Base-by-base conservation (phyloP, 75 land plant genomes). In the Pseudotsuga menziesii region DNA sequence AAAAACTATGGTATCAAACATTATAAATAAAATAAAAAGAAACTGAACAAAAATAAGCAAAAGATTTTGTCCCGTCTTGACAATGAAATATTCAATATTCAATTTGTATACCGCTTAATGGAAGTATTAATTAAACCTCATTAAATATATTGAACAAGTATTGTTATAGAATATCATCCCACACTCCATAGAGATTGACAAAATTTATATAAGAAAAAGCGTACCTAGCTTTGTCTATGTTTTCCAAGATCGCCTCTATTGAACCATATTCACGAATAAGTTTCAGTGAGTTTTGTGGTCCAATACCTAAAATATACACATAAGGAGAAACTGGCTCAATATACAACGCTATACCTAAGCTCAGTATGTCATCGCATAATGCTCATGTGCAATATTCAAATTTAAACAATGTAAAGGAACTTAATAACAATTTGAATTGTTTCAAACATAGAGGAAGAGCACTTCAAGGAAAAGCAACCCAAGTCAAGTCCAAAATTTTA, bases 181-280 rank as follows among this genome's bases (percentile, higher is more conserved):
- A 44, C 6, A 44, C 48, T 6, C 7, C 6, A 44, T 44, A 6
- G 48, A 44, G 48, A 44, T 44, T 44, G 8, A 44, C 26, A 25
- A 7, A 25, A 22, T 22, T 62, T 22, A 44, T 76, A 9, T 54
- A 29, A 32, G 57, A 15, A 14, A 61, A 36, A 9, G 29, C 60
- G 59, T 76, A 79, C 87, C 86, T 85, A 13, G 79, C 82, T 59
- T 80, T 85, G 76, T 85, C 84, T 61, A 85, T 44, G 55, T 83
- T 85, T 36, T 83, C 87, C 58, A 85, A 61, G 23, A 85, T 73
- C 56, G 15, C 36, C 75, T 85, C 87, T 67, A 85, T 56, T 48
- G 81, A 73, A 25, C 86, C 82, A 66, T 85, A 77, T 58, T 83
- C 59, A 11, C 85, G 86, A 26, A 85, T 84, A 36, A 85, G 74